These are phyloP conservation scores for Trichoderma cornu-damae DNA, from an alignment of 2,329 filamentous ascomycete genomes.

Conservation along the genomic window DNA sequence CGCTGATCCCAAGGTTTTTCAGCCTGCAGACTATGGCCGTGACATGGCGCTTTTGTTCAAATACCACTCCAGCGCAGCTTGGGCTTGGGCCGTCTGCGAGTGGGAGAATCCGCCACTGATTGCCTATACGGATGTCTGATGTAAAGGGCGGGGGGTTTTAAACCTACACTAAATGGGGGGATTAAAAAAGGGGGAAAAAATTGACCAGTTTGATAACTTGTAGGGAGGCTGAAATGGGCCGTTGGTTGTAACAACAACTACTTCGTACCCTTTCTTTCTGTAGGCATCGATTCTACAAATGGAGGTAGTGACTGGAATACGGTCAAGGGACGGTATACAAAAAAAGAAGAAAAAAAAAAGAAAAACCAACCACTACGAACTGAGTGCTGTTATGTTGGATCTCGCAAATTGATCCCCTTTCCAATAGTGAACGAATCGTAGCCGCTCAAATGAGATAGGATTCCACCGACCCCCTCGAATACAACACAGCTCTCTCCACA, in stretches of 20 bases:
- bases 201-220: no score
- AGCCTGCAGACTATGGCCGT: slow-evolving; percentile 35
- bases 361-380: background rate
- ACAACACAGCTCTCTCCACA: no score
- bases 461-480: no score
- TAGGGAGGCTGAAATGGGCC: background rate
- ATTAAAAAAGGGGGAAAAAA: no score
- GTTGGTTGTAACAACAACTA: no score
- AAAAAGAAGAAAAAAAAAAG: no score
- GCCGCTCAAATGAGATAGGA: no score
- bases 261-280: background rate
- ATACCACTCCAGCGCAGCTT: slow-evolving; percentile 36
- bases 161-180: no score
- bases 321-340: background rate
- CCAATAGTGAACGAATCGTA: no score
- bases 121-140: slow-evolving; percentile 32
- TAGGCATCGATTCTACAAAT: background rate
- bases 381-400: background rate
- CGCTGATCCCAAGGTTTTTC: slow-evolving; percentile 32
- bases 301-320: no score
- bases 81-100: slow-evolving; percentile 35
- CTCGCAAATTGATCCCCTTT: background rate
- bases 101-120: slow-evolving; percentile 33
- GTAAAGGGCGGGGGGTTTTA: no score
- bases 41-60: slow-evolving; percentile 32